Conservation (phyloP, 169 alveolate genomes). For the Plasmodium coatneyi region DNA sequence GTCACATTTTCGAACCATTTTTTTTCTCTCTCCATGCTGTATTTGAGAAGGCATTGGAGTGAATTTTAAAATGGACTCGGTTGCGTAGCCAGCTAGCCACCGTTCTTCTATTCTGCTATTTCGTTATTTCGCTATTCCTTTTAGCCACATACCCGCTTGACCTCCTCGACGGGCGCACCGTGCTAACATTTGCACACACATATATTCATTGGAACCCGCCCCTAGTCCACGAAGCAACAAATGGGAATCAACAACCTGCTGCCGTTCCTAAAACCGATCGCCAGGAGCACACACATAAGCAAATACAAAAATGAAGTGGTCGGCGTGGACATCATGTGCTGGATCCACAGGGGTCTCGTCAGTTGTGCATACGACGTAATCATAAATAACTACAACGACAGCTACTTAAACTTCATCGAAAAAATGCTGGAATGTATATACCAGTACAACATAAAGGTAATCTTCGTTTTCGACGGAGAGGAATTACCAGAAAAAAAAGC, state of each 20-base stretch:
- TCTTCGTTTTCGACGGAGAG: constrained; percentile 86
- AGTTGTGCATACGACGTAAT: constrained; percentile 82
- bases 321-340: constrained; percentile 88
- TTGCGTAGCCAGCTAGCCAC: neutral
- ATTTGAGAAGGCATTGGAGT: neutral
- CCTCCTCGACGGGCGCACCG: neutral
- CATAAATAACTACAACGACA: constrained; percentile 21
- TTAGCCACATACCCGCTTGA: neutral
- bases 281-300: constrained; percentile 78
- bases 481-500: constrained; percentile 86
- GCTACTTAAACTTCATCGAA: constrained; percentile 40
- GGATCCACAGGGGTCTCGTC: constrained; percentile 87
- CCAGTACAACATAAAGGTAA: constrained; percentile 47
- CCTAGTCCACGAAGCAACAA: neutral
- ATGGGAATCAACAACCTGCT: constrained; percentile 69
- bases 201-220: neutral
- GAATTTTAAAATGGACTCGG: neutral
- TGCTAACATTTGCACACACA: neutral
- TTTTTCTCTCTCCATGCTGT: neutral
- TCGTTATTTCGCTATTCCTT: neutral
- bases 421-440: constrained; percentile 40
- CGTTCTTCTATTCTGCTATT: neutral
- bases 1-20: neutral
- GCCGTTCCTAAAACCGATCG: constrained; percentile 82
- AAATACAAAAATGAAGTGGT: constrained; percentile 80